A percentile compares a stretch with the other conserved stretches of the same genome.
Evolutionary conservation across 805 yeast genomes (phyloP).

Genomic region (Saturnispora kantuleensis): DNA sequence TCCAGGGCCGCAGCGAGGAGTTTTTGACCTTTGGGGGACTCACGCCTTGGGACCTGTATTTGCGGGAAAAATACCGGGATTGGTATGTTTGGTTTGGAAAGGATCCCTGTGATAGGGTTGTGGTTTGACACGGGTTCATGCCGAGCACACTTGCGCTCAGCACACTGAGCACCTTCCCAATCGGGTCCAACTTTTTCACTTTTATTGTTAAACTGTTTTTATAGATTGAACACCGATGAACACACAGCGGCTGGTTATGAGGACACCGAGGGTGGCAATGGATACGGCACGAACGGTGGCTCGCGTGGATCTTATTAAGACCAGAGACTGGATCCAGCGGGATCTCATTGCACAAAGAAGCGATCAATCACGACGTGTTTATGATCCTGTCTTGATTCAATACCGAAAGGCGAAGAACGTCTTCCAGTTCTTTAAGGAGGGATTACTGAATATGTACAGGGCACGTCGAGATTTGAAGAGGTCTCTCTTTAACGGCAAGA

Average conservation of each 20-base stretch:
- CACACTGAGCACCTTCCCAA: background rate
- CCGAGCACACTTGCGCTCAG: background rate
- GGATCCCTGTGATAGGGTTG: conserved; percentile 50
- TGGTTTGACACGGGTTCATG: background rate
- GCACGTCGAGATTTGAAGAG: conserved; percentile 27
- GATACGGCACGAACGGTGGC: conserved; percentile 14
- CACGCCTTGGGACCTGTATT: background rate
- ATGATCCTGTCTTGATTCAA: conserved; percentile 8
- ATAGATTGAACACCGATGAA: background rate
- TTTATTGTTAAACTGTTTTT: background rate
- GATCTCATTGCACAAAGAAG: conserved; percentile 9
- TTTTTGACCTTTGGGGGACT: background rate
- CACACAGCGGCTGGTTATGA: conserved; percentile 1
- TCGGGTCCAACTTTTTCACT: background rate
- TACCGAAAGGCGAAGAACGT: conserved; percentile 18
- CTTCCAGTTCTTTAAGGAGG: conserved; percentile 45
- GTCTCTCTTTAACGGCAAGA: conserved; percentile 20
- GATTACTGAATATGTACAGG: conserved; percentile 46
- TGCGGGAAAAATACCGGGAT: conserved; percentile 33
- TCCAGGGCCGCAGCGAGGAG: conserved; percentile 18
- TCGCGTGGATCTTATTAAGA: conserved; percentile 15
- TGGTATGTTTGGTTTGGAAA: conserved; percentile 63
- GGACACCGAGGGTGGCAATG: background rate
- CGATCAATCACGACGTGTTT: background rate
- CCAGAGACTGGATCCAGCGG: conserved; percentile 3